phyloP scores from a whole-genome alignment of 176 grass and related monocot genomes.

The Eleusine indica region DNA sequence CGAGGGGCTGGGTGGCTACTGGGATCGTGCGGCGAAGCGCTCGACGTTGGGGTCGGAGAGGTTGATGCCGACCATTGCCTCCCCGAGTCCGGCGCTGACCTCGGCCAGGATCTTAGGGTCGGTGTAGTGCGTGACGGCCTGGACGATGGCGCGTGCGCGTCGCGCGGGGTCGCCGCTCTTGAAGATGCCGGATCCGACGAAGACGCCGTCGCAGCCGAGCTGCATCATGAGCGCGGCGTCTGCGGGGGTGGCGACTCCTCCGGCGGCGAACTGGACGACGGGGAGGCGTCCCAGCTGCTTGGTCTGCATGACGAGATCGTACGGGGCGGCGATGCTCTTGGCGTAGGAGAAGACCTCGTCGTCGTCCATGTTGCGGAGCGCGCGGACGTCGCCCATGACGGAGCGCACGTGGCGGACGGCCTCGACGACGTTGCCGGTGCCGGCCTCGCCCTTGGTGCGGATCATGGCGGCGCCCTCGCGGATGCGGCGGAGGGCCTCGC shows the following conservation, averaged over 20 bases:
- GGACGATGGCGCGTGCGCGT: too few species aligned
- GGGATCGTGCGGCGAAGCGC: constrained; percentile 42
- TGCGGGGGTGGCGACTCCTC: constrained; percentile 10
- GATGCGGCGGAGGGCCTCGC: constrained; percentile 71
- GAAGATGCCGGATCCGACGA: background rate
- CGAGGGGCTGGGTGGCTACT: too few species aligned
- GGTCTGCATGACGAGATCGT: constrained; percentile 76
- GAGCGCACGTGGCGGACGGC: constrained; percentile 70
- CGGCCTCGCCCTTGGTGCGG: constrained; percentile 87
- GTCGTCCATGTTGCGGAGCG: constrained; percentile 73
- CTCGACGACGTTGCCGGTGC: constrained; percentile 77
- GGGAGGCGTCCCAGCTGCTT: constrained; percentile 67
- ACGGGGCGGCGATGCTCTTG: constrained; percentile 62
- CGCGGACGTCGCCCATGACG: constrained; percentile 67
- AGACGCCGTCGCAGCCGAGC: background rate
- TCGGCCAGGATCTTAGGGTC: constrained; percentile 66
- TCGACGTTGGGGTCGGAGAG: constrained; percentile 55
- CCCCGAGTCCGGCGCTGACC: constrained; percentile 63
- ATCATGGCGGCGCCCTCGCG: constrained; percentile 87
- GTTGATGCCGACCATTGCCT: constrained; percentile 83
- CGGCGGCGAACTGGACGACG: constrained; percentile 73
- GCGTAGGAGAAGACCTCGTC: constrained; percentile 77
- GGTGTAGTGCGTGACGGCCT: constrained; percentile 63
- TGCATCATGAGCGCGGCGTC: too few species aligned
- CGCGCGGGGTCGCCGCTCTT: background rate